A percentile compares a stretch with the other conserved stretches of the same genome.
phyloP scores from a whole-genome alignment of 768 basidiomycete species.

The Termitomyces sp. region DNA sequence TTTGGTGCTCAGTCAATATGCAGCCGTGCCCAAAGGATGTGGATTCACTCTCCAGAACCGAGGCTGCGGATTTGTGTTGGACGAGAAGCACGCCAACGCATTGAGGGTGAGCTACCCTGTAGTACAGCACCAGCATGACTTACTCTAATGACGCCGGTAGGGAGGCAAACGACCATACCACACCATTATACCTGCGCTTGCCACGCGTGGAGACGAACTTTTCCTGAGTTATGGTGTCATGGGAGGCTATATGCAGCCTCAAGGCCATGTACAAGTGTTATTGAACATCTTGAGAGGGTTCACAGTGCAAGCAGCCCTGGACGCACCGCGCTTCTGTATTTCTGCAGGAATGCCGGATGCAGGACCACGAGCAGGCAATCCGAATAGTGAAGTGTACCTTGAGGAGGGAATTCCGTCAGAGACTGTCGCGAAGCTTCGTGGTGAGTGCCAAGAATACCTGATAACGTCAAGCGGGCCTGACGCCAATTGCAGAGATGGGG shows the following conservation, averaged over 20 bases:
- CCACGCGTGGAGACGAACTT: constrained; percentile 68
- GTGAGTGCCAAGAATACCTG: constrained; percentile 29
- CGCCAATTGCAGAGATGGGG: constrained; percentile 63
- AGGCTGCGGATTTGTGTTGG: constrained; percentile 77
- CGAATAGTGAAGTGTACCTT: constrained; percentile 82
- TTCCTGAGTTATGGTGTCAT: constrained; percentile 90
- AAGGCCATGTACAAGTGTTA: constrained; percentile 94
- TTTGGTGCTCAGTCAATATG: constrained; percentile 2
- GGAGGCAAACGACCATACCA: constrained; percentile 84
- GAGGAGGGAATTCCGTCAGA: constrained; percentile 73
- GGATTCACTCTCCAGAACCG: constrained; percentile 97
- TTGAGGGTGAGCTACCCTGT: constrained; percentile 47
- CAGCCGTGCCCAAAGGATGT: constrained; percentile 88
- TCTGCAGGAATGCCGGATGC: constrained; percentile 73
- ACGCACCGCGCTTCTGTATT: constrained; percentile 95
- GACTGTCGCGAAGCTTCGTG: constrained; percentile 60
- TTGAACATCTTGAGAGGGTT: constrained; percentile 86
- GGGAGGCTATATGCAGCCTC: constrained; percentile 95
- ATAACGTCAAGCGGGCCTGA: background rate
- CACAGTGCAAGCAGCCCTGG: constrained; percentile 84
- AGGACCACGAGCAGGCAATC: constrained; percentile 51
- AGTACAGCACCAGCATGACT: background rate
- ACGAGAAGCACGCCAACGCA: constrained; percentile 79
- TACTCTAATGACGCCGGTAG: constrained; percentile 24
- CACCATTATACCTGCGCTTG: constrained; percentile 92